Conservation (phyloP, 2,329 filamentous ascomycete genomes). For the Colletotrichum agaves region DNA sequence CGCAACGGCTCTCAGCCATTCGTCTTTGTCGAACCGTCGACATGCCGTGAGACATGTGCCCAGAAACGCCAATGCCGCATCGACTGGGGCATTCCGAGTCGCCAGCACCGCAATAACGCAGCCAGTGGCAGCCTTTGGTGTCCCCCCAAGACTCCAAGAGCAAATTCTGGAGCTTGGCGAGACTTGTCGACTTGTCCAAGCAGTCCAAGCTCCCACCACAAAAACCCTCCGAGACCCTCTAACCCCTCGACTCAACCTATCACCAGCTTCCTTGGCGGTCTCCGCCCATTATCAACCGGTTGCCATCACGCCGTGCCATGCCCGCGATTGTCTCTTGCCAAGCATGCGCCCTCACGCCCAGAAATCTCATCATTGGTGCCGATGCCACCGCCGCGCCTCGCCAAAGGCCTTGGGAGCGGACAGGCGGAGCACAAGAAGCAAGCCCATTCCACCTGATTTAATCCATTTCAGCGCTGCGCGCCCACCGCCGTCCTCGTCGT, state of each 20-base stretch:
- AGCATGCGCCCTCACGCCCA: constrained; percentile 32
- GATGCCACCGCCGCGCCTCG: constrained; percentile 25
- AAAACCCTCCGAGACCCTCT: constrained; percentile 14
- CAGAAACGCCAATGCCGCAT: constrained; percentile 32
- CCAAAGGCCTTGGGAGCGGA: constrained; percentile 29
- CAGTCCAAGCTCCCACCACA: constrained; percentile 23
- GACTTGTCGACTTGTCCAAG: constrained; percentile 16
- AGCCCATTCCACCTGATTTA: constrained; percentile 30
- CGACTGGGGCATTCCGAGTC: constrained; percentile 25
- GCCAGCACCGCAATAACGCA: background rate
- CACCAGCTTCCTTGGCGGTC: constrained; percentile 32
- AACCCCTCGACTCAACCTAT: constrained; percentile 4
- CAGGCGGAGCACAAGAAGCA: constrained; percentile 37
- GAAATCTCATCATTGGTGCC: constrained; percentile 31
- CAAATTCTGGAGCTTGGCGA: constrained; percentile 27
- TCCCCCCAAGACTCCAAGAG: background rate
- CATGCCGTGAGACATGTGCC: constrained; percentile 34
- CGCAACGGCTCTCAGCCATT: background rate
- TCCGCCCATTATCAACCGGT: constrained; percentile 34
- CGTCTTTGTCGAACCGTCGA: background rate
- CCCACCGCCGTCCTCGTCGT: background rate
- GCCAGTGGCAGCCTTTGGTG: no score
- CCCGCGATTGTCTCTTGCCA: constrained; percentile 36
- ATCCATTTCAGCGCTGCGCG: background rate
- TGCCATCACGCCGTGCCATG: constrained; percentile 37